Evolutionary conservation across 805 yeast species (phyloP).

Genomic region (Metahyphopichia silvanorum): DNA sequence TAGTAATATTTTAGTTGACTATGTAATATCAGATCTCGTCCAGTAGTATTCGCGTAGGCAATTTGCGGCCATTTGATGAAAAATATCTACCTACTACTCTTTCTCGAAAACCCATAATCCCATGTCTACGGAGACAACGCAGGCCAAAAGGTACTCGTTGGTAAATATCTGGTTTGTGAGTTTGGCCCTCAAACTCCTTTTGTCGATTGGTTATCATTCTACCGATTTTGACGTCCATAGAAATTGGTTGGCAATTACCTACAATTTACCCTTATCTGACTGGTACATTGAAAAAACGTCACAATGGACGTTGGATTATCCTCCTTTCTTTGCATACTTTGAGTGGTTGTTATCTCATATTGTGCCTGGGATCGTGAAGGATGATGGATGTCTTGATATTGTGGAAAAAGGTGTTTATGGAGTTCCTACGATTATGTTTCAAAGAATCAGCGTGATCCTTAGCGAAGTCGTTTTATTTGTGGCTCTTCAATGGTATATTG

Average conservation of each 20-base stretch:
- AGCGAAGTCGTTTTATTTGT: slow-evolving; percentile 71
- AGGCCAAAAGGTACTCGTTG: slow-evolving; percentile 24
- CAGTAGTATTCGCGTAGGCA: too few relatives aligned
- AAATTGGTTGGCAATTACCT: slow-evolving; percentile 93
- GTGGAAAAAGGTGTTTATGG: slow-evolving; percentile 66
- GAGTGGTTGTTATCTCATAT: slow-evolving; percentile 76
- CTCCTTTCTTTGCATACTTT: slow-evolving; percentile 96
- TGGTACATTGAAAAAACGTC: slow-evolving; percentile 83
- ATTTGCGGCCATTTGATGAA: too few relatives aligned
- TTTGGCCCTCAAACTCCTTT: slow-evolving; percentile 30
- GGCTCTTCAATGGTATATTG: slow-evolving; percentile 69
- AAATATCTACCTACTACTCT: too few relatives aligned
- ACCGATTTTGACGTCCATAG: slow-evolving; percentile 98
- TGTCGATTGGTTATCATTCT: slow-evolving; percentile 71
- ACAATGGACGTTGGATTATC: slow-evolving; percentile 96
- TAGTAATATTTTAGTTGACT: too few relatives aligned
- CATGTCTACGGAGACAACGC: too few relatives aligned
- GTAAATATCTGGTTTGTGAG: slow-evolving; percentile 35
- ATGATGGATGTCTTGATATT: slow-evolving; percentile 78
- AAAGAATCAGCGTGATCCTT: slow-evolving; percentile 72
- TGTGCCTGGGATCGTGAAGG: slow-evolving; percentile 58
- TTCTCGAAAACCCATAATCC: too few relatives aligned
- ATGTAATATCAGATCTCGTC: too few relatives aligned
- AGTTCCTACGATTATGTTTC: slow-evolving; percentile 77
- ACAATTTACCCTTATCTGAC: slow-evolving; percentile 61